Evolutionary conservation across 495 filamentous ascomycete species (phyloP), one percentile per base, ranked within the genome.

Genomic region (Talaromyces stipitatus): DNA sequence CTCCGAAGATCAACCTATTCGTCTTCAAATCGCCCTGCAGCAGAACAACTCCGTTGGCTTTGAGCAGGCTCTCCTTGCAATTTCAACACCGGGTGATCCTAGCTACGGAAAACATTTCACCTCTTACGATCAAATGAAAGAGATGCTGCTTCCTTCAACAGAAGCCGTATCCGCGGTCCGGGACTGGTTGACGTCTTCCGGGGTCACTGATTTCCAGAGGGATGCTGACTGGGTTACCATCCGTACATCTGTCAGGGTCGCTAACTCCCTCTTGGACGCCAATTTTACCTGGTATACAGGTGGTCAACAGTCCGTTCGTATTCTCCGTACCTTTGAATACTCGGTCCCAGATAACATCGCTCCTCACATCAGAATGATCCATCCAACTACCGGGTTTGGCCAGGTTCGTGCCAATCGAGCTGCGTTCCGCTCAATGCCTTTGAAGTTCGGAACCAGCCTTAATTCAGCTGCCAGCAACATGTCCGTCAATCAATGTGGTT

Each of bases 221-320:
- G 73, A 82, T 62, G 77, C 81, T n/a, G 82, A 86, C 63, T 86
- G 81, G 78, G 73, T 88, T 58, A 82, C 77, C 43, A 75, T 86
- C 67, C 69, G 68, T 28, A 75, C 78, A 10, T 80, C 80, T 0
- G 77, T 85, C 5, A 66, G 65, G 28, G 66, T 74, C 29, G 85
- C 83, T 12, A 77, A 86, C 48, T 58, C 65, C 36, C 66, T 87
- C 36, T 68, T 87, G 45, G 62, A 77, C 32, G 78, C 85, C 46
- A 66, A 76, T 27, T 88, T 86, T 67, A 68, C 75, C 18, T 80
- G 78, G 62, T 87, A 82, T 58, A 62, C 64, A 29, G 75, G 72
- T 59, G 64, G 66, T 9, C 65, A 63, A 9, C 64, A 66, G 27
- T 58, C 72, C 12, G 60, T 71, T 23, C 68, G 75, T 56, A 69